A percentile compares a stretch with the other conserved stretches of the same genome.
phyloP scores from a whole-genome alignment of 78 protist genomes.

The Dictyostelium capitatum region DNA sequence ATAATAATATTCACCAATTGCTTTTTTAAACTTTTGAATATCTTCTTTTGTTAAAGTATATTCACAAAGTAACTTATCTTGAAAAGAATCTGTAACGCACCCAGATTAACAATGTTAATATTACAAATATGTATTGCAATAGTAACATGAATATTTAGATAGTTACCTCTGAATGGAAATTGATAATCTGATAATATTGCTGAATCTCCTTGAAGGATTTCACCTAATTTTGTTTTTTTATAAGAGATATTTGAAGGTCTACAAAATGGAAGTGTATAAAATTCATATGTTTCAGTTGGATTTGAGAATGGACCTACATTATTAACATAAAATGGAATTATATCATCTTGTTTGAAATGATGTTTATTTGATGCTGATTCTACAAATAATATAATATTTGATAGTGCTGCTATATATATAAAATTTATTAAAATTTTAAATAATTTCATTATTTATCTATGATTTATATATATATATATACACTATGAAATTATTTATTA shows the following conservation, averaged over 20 bases:
- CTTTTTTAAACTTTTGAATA: constrained; percentile 78
- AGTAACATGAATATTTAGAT: too few species aligned
- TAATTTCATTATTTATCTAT: background rate
- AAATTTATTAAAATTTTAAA: too few species aligned
- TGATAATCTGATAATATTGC: constrained; percentile 83
- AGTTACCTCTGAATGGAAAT: constrained; percentile 79
- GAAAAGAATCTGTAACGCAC: background rate
- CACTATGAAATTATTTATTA: too few species aligned
- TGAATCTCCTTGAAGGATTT: constrained; percentile 92
- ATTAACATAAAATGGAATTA: constrained; percentile 87
- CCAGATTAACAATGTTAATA: background rate
- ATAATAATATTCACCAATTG: constrained; percentile 92
- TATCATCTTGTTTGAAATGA: constrained; percentile 32
- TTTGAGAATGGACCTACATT: constrained; percentile 97
- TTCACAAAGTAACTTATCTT: constrained; percentile 83
- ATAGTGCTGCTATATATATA: background rate
- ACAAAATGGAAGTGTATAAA: constrained; percentile 94
- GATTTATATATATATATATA: too few species aligned
- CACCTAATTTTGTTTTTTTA: constrained; percentile 88
- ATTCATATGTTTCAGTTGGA: constrained; percentile 96
- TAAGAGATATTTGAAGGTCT: constrained; percentile 59
- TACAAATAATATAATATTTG: background rate
- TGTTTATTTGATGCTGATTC: constrained; percentile 25
- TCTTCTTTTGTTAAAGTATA: constrained; percentile 73
- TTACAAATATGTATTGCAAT: too few species aligned